Evolutionary conservation across 2,329 filamentous ascomycete genomes (phyloP).

Genomic region (Aspergillus viridinutans): DNA sequence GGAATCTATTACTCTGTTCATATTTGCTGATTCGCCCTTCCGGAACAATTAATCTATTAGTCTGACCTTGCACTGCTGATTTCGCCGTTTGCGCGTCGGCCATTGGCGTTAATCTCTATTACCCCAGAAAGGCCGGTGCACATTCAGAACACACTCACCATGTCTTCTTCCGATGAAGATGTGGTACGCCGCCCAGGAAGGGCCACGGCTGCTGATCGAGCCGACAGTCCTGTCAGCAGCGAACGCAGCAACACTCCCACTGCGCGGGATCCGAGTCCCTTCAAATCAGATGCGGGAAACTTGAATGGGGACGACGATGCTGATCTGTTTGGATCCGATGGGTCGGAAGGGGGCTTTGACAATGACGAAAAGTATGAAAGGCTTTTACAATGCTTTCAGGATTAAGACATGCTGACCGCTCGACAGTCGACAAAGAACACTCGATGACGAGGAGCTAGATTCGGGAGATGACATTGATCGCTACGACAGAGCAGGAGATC

Average conservation of each 20-base stretch:
- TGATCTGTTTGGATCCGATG: slow-evolving; percentile 46
- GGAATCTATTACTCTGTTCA: neutral
- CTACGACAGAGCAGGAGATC: slow-evolving; percentile 48
- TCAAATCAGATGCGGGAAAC: slow-evolving; percentile 26
- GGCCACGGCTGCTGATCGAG: slow-evolving; percentile 17
- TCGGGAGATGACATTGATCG: slow-evolving; percentile 60
- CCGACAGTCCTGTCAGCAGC: slow-evolving; percentile 17
- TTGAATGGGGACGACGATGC: slow-evolving; percentile 35
- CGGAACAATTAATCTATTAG: neutral
- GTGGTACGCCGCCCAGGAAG: slow-evolving; percentile 34
- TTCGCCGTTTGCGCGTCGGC: neutral
- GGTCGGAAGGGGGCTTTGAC: slow-evolving; percentile 38
- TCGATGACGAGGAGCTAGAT: slow-evolving; percentile 61
- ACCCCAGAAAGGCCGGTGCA: neutral
- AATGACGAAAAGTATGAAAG: slow-evolving; percentile 28
- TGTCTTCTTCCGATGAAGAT: slow-evolving; percentile 39
- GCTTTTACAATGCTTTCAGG: neutral
- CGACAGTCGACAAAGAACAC: slow-evolving; percentile 39
- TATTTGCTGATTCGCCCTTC: neutral
- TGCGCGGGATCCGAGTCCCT: slow-evolving; percentile 19
- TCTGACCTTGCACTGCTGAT: neutral
- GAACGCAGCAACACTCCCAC: slow-evolving; percentile 17
- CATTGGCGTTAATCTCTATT: neutral
- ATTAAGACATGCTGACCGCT: slow-evolving; percentile 11
- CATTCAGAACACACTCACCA: slow-evolving; percentile 8